Percentiles rank a stretch among this genome's conserved stretches.
Conservation (phyloP, 1,284 basidiomycete species). For the Entoloma clypeatum region DNA sequence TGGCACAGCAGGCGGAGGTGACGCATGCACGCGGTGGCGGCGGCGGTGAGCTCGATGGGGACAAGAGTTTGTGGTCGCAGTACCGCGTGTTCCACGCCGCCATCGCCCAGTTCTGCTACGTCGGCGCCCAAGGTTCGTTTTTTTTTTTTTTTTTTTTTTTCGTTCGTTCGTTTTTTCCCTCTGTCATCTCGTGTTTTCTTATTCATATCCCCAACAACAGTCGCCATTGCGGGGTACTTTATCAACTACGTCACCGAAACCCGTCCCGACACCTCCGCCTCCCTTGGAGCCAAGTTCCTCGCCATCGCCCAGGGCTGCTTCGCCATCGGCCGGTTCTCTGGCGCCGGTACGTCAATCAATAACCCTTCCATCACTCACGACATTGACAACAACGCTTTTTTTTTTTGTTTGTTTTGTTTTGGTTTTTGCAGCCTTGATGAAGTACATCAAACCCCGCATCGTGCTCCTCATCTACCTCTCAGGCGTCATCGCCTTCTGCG, state of each 20-base stretch:
- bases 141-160: background rate
- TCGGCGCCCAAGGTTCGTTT: slow-evolving; percentile 29
- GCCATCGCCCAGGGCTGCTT: slow-evolving; percentile 33
- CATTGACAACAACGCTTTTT: background rate
- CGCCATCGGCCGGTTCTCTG: slow-evolving; percentile 30
- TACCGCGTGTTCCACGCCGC: slow-evolving; percentile 31
- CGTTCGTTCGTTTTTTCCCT: too few relatives aligned
- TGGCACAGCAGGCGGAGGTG: slow-evolving; percentile 33
- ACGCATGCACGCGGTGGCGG: too few relatives aligned
- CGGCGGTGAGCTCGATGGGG: slow-evolving; percentile 21
- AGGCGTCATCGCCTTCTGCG: slow-evolving; percentile 26
- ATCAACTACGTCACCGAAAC: slow-evolving; percentile 33
- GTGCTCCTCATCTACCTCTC: slow-evolving; percentile 29
- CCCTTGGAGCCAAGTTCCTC: slow-evolving; percentile 29
- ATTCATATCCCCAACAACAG: slow-evolving; percentile 14
- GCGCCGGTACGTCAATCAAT: slow-evolving; percentile 22
- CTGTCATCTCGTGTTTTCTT: background rate
- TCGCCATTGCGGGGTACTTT: slow-evolving; percentile 32
- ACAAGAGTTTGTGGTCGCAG: slow-evolving; percentile 29
- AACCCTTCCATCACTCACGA: background rate
- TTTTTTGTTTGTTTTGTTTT: background rate
- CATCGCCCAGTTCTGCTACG: slow-evolving; percentile 33
- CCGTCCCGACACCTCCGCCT: slow-evolving; percentile 20
- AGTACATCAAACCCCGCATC: slow-evolving; percentile 26
- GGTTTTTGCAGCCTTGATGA: slow-evolving; percentile 25